Conservation (phyloP, 306 rosid genomes). For the Medicago lupulina region DNA sequence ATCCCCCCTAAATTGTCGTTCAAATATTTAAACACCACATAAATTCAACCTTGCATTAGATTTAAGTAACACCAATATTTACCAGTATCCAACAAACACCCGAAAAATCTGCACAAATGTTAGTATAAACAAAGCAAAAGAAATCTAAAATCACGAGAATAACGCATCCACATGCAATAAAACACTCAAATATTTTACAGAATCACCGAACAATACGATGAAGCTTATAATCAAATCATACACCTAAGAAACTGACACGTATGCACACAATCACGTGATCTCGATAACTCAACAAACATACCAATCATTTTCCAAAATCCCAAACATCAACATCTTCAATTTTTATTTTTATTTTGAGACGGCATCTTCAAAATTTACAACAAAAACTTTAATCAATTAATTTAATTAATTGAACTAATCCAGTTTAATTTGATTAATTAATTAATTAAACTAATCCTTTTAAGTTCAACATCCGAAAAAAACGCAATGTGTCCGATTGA, state of each 20-base stretch:
- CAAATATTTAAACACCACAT: not conserved
- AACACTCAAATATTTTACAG: slow-evolving; percentile 27
- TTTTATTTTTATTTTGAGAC: too few species aligned
- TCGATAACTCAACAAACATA: slow-evolving; percentile 44
- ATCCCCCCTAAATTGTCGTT: not conserved
- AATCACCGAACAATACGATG: slow-evolving; percentile 1
- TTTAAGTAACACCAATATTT: not conserved
- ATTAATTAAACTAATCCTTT: not conserved
- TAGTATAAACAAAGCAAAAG: slow-evolving; percentile 11
- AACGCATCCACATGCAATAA: slow-evolving; percentile 34
- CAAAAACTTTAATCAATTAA: not conserved
- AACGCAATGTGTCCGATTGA: slow-evolving; percentile 24
- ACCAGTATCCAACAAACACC: slow-evolving; percentile 16
- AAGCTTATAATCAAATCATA: not conserved
- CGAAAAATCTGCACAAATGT: not conserved
- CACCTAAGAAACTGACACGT: slow-evolving; percentile 35
- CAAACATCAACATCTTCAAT: slow-evolving; percentile 46
- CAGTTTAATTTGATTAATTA: not conserved
- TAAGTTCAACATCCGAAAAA: slow-evolving; percentile 43
- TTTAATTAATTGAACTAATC: too few species aligned
- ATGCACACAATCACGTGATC: slow-evolving; percentile 35
- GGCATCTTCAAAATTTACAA: slow-evolving; percentile 22
- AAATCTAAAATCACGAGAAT: slow-evolving; percentile 9
- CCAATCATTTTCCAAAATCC: slow-evolving; percentile 40
- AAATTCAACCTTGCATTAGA: not conserved